Percentiles rank a stretch among this genome's conserved stretches.
phyloP scores from a whole-genome alignment of 2,329 filamentous ascomycete genomes.

The Penicillium hordei region DNA sequence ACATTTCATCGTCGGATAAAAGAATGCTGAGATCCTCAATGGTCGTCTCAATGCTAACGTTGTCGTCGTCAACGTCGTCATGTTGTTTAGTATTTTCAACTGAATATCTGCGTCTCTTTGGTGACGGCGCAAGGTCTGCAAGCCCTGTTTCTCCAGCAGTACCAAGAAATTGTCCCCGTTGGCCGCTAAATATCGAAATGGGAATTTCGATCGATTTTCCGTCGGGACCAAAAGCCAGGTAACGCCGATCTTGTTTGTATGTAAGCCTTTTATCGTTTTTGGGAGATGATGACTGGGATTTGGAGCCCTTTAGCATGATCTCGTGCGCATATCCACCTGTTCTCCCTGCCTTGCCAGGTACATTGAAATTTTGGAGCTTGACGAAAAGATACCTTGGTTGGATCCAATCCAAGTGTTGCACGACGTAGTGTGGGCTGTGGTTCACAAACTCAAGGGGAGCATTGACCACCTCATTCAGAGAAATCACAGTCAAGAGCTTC shows the following conservation, averaged over 20 bases:
- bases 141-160: conserved; percentile 26
- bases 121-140: not conserved
- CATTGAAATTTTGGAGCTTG: conserved; percentile 23
- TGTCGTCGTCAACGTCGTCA: conserved; percentile 37
- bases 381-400: conserved; percentile 84
- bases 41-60: conserved; percentile 51
- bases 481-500: conserved; percentile 60
- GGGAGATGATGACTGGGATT: not conserved
- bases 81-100: not conserved
- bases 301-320: not conserved
- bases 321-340: not conserved
- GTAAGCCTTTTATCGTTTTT: not conserved
- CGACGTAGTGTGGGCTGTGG: conserved; percentile 64
- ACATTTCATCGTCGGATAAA: conserved; percentile 29
- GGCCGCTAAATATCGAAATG: conserved; percentile 50
- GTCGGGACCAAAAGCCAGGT: conserved; percentile 44
- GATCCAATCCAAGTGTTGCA: conserved; percentile 78
- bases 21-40: conserved; percentile 50
- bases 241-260: conserved; percentile 40
- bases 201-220: conserved; percentile 51
- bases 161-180: conserved; percentile 35
- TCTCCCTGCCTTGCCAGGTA: not conserved
- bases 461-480: conserved; percentile 85
- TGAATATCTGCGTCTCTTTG: conserved; percentile 1
- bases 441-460: conserved; percentile 61